A percentile compares a stretch with the other conserved stretches of the same genome.
These are phyloP conservation scores for Penicillium sclerotiorum DNA, from an alignment of 2,329 filamentous ascomycete species.

Conservation along the genomic window DNA sequence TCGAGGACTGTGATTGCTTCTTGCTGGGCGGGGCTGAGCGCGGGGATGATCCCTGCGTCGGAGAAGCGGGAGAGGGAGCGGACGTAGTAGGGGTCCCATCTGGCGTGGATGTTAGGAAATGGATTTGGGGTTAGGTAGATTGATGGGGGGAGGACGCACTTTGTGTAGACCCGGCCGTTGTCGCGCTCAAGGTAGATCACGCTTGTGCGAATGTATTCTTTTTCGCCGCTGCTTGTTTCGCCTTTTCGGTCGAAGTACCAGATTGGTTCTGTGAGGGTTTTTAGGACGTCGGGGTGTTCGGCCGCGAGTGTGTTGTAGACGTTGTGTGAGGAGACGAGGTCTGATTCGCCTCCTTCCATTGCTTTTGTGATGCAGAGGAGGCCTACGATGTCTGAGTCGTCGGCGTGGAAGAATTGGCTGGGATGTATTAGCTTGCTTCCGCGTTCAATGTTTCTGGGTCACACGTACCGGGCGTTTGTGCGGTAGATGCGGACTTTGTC, in stretches of 20 bases:
- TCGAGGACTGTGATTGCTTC: conserved; percentile 72
- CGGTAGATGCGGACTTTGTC: conserved; percentile 89
- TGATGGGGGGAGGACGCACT: conserved; percentile 46
- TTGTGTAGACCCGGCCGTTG: conserved; percentile 71
- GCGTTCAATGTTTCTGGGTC: not conserved
- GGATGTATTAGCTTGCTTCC: not conserved
- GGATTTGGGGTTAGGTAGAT: not conserved
- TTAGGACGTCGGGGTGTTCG: conserved; percentile 76
- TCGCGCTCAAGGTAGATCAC: conserved; percentile 77
- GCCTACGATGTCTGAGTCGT: conserved; percentile 81
- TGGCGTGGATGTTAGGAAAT: conserved; percentile 27
- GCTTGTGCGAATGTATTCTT: conserved; percentile 71
- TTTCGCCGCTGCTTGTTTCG: conserved; percentile 72
- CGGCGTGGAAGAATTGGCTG: conserved; percentile 81
- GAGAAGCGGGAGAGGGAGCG: conserved; percentile 74
- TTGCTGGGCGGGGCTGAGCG: conserved; percentile 68
- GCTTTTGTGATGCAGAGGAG: conserved; percentile 79
- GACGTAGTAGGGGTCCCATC: conserved; percentile 87
- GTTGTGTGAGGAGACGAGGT: conserved; percentile 75
- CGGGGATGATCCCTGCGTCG: conserved; percentile 70
- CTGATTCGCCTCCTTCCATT: conserved; percentile 79
- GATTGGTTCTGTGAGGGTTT: conserved; percentile 72
- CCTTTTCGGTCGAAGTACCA: conserved; percentile 96
- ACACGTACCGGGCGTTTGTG: conserved; percentile 68
- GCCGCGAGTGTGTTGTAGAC: conserved; percentile 79